These are phyloP conservation scores for Vinca minor DNA, from an alignment of 257 asterid genomes.

Conservation along the genomic window DNA sequence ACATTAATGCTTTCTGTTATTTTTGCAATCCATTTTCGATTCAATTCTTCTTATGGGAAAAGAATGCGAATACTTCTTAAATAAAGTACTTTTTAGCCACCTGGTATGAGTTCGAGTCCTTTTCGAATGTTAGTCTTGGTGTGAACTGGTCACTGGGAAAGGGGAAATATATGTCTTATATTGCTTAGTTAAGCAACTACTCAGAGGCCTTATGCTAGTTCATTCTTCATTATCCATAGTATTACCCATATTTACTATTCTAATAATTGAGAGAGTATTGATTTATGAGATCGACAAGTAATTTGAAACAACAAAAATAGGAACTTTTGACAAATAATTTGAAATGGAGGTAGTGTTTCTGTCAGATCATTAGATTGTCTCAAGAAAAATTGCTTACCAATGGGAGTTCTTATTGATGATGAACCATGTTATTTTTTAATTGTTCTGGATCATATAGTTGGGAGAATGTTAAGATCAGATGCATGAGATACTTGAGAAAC, in stretches of 20 bases:
- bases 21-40: too few relatives aligned
- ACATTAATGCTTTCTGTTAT: neutral
- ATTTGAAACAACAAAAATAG: too few relatives aligned
- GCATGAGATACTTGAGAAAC: neutral
- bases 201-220: neutral
- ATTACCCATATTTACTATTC: too few relatives aligned
- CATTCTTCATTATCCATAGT: neutral
- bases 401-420: neutral
- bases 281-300: too few relatives aligned
- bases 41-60: neutral
- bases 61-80: neutral
- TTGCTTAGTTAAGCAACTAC: neutral
- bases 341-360: too few relatives aligned
- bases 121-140: neutral
- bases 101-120: too few relatives aligned
- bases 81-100: too few relatives aligned
- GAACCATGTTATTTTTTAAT: neutral
- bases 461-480: neutral
- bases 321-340: too few relatives aligned
- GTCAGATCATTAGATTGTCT: neutral
- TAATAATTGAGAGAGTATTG: too few relatives aligned
- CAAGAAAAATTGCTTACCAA: neutral
- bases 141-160: slow-evolving; percentile 6
- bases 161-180: neutral
- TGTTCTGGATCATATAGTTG: neutral